phyloP scores from a whole-genome alignment of 2,329 filamentous ascomycete genomes.

The Harringtonia lauricola region DNA sequence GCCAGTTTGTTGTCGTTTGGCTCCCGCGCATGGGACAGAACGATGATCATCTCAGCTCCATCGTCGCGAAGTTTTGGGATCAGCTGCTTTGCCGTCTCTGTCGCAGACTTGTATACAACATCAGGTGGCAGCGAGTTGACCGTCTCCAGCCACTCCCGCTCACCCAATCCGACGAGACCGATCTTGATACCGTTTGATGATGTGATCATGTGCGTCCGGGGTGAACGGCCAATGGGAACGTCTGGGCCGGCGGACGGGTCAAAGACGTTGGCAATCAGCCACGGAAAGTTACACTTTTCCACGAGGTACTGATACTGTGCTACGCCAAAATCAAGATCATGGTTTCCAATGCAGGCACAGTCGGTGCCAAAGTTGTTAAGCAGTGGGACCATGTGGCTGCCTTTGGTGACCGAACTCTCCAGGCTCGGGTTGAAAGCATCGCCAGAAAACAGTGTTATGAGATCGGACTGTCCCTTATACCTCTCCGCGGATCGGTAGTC shows the following conservation, averaged over 20 bases:
- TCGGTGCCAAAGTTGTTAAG: constrained; percentile 69
- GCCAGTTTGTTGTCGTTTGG: constrained; percentile 85
- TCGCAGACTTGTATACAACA: constrained; percentile 71
- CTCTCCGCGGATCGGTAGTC: constrained; percentile 56
- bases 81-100: constrained; percentile 62
- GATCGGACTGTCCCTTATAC: constrained; percentile 51
- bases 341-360: constrained; percentile 81
- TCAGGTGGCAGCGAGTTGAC: constrained; percentile 78
- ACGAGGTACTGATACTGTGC: constrained; percentile 65
- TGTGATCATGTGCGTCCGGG: constrained; percentile 65
- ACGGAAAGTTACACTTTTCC: constrained; percentile 70
- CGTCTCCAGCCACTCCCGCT: constrained; percentile 81
- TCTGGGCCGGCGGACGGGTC: constrained; percentile 70
- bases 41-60: constrained; percentile 74
- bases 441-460: constrained; percentile 78
- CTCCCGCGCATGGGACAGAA: constrained; percentile 75
- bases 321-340: constrained; percentile 87
- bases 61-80: constrained; percentile 61
- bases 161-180: constrained; percentile 74
- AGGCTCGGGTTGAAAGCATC: constrained; percentile 89
- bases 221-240: constrained; percentile 64
- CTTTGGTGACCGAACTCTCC: constrained; percentile 83
- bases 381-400: constrained; percentile 79
- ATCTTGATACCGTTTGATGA: constrained; percentile 77
- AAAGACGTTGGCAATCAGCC: constrained; percentile 80